A percentile compares a stretch with the other conserved stretches of the same genome.
phyloP scores from a whole-genome alignment of 441 rosid species.

The Populus hybrid region DNA sequence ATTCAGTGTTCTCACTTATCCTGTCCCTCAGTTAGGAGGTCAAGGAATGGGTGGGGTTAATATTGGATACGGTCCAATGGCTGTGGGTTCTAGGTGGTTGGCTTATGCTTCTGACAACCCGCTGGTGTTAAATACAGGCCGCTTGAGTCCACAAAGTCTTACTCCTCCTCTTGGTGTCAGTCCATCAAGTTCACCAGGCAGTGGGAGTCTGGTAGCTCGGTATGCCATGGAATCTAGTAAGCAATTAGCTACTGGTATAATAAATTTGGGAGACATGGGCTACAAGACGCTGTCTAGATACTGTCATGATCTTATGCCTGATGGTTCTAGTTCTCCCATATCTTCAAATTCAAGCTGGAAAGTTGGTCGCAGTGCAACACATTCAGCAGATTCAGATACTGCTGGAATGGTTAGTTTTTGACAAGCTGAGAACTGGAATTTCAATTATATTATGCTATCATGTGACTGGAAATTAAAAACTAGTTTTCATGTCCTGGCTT shows the following conservation, averaged over 20 bases:
- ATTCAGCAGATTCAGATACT: constrained; percentile 64
- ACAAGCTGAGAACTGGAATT: constrained; percentile 18
- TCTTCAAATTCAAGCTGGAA: constrained; percentile 80
- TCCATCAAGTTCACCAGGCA: constrained; percentile 92
- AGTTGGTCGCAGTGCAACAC: constrained; percentile 55
- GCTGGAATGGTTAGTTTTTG: constrained; percentile 84
- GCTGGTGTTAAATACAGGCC: constrained; percentile 65
- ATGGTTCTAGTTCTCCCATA: constrained; percentile 70
- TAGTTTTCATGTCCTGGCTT: constrained; percentile 15
- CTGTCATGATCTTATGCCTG: constrained; percentile 84
- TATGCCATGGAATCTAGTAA: constrained; percentile 97
- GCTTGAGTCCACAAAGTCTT: constrained; percentile 91
- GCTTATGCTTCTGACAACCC: constrained; percentile 93
- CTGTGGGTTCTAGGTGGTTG: constrained; percentile 95
- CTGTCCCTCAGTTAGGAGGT: constrained; percentile 81
- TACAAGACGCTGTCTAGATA: constrained; percentile 83
- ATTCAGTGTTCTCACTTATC: constrained; percentile 91
- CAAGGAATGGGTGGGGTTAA: constrained; percentile 71
- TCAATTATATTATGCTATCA: constrained; percentile 5
- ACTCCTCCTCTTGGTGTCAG: constrained; percentile 92
- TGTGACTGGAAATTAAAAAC: constrained; percentile 7
- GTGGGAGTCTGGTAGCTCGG: constrained; percentile 80
- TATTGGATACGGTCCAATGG: constrained; percentile 95
- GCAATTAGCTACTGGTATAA: constrained; percentile 77
- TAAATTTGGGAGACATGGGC: constrained; percentile 87